Evolutionary conservation across 148 eudicot species (phyloP).

Genomic region (Selenicereus undatus): DNA sequence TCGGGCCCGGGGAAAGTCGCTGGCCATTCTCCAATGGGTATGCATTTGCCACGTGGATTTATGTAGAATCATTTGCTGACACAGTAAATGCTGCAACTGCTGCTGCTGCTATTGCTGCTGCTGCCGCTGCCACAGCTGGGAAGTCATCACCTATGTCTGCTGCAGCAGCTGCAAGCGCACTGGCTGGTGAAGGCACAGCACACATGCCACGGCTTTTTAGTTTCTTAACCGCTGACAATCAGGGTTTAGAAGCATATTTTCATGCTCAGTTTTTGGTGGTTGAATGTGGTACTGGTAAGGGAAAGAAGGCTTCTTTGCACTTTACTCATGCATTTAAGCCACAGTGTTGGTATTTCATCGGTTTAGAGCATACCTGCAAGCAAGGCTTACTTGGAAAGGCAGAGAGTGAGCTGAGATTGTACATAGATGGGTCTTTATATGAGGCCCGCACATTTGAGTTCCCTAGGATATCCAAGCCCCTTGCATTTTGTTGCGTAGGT

Average conservation of each 20-base stretch:
- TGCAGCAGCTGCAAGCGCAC: conserved; percentile 99
- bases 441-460: conserved; percentile 92
- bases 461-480: conserved; percentile 90
- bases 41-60: conserved; percentile 97
- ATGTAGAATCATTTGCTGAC: conserved; percentile 95
- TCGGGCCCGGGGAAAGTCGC: conserved; percentile 96
- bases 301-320: conserved; percentile 91
- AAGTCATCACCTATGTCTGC: conserved; percentile 97
- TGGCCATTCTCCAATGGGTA: conserved; percentile 97
- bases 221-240: conserved; percentile 95
- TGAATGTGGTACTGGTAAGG: conserved; percentile 89
- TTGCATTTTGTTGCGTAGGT: conserved; percentile 96
- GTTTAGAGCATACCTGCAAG: conserved; percentile 89
- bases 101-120: conserved; percentile 98
- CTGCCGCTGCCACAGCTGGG: conserved; percentile 94
- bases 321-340: conserved; percentile 99
- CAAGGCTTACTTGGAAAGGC: conserved; percentile 91
- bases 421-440: conserved; percentile 87
- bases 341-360: conserved; percentile 96
- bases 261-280: conserved; percentile 99
- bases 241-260: conserved; percentile 95
- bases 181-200: conserved; percentile 98
- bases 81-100: conserved; percentile 92
- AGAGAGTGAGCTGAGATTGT: conserved; percentile 88
- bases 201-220: conserved; percentile 98